phyloP scores from a whole-genome alignment of 768 basidiomycete species.

The Amanita jacksonii region DNA sequence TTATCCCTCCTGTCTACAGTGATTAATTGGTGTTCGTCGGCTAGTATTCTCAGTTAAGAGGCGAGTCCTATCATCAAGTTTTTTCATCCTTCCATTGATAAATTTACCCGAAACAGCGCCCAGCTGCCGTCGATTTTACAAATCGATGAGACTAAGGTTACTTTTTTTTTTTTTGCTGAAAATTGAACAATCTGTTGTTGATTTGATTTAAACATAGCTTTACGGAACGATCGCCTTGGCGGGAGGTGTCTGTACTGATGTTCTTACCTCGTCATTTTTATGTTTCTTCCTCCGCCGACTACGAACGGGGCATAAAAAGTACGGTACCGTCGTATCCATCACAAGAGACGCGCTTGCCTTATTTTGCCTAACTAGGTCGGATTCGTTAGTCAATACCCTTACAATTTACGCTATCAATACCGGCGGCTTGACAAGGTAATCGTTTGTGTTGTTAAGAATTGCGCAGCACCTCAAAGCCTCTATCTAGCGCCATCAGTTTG shows the following conservation, averaged over 20 bases:
- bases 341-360: neutral
- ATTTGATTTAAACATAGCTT: conserved; percentile 19
- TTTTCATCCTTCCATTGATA: neutral
- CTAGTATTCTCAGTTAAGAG: conserved; percentile 35
- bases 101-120: conserved; percentile 23
- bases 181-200: neutral
- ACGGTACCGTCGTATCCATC: conserved; percentile 6
- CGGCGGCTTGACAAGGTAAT: conserved; percentile 48
- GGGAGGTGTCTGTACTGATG: conserved; percentile 41
- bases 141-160: conserved; percentile 1
- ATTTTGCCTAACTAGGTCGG: conserved; percentile 27
- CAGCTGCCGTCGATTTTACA: neutral
- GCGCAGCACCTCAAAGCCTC: neutral
- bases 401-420: conserved; percentile 57
- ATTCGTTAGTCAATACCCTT: conserved; percentile 47
- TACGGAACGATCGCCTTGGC: conserved; percentile 39
- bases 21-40: conserved; percentile 2
- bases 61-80: conserved; percentile 20
- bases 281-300: conserved; percentile 46
- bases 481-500: conserved; percentile 33
- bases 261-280: conserved; percentile 40
- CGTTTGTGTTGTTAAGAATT: conserved; percentile 2
- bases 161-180: too few relatives aligned
- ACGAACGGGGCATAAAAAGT: conserved; percentile 38
- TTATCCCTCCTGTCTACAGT: neutral